Percentiles rank a stretch among this genome's conserved stretches.
Conservation (phyloP, 257 asterid genomes). For the Thymus quinquecostatus region DNA sequence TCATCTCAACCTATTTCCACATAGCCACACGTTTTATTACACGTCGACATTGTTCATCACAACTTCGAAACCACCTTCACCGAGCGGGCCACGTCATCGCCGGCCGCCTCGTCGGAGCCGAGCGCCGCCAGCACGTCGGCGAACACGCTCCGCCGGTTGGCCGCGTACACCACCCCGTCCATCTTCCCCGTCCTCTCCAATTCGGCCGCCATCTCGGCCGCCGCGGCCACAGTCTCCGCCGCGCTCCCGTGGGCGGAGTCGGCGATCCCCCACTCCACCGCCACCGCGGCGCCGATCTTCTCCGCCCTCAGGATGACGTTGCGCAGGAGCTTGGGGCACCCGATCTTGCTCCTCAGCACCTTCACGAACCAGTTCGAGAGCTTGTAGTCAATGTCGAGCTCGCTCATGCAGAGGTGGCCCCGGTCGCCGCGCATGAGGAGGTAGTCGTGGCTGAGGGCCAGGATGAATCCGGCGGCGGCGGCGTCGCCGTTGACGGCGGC, state of each 20-base stretch:
- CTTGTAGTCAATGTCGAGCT: slow-evolving; percentile 41
- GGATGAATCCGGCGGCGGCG: slow-evolving; percentile 56
- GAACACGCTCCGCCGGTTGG: slow-evolving; percentile 44
- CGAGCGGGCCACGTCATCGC: neutral
- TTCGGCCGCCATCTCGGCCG: slow-evolving; percentile 46
- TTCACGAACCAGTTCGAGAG: slow-evolving; percentile 53
- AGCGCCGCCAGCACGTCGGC: slow-evolving; percentile 42
- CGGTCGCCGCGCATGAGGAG: slow-evolving; percentile 58
- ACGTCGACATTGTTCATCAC: slow-evolving; percentile 7
- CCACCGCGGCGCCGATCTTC: slow-evolving; percentile 49
- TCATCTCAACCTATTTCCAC: no score
- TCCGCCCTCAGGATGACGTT: slow-evolving; percentile 51
- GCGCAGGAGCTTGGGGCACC: slow-evolving; percentile 47
- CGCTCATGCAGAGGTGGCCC: slow-evolving; percentile 68
- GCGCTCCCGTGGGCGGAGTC: slow-evolving; percentile 51
- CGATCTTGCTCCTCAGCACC: slow-evolving; percentile 46
- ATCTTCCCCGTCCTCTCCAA: slow-evolving; percentile 44
- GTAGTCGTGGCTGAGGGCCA: slow-evolving; percentile 70
- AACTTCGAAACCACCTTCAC: slow-evolving; percentile 36
- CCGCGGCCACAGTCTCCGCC: slow-evolving; percentile 57
- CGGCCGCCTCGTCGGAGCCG: slow-evolving; percentile 42
- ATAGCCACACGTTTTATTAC: neutral
- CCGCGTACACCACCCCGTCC: slow-evolving; percentile 53
- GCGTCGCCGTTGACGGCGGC: slow-evolving; percentile 80
- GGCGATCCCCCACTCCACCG: slow-evolving; percentile 54